phyloP scores from a whole-genome alignment of 2,329 filamentous ascomycete species.

The Phyllosticta citriasiana region DNA sequence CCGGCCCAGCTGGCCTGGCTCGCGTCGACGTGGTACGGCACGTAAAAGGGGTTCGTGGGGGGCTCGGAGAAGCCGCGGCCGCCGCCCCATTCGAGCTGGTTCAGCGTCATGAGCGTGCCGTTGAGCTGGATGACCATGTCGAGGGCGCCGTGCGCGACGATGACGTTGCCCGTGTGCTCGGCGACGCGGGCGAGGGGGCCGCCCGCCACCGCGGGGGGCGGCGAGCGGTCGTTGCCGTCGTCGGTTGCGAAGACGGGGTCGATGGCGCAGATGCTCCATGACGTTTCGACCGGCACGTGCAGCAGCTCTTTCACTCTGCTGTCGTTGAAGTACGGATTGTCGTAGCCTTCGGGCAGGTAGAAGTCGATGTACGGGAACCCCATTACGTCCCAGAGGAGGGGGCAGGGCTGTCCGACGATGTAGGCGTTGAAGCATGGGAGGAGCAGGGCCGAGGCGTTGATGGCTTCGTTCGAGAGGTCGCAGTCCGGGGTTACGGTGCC shows the following conservation, averaged over 20 bases:
- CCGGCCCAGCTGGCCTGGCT: background rate
- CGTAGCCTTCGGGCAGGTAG: slow-evolving; percentile 52
- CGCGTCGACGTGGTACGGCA: slow-evolving; percentile 1
- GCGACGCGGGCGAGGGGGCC: slow-evolving; percentile 19
- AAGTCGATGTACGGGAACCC: slow-evolving; percentile 55
- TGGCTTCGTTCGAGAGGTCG: slow-evolving; percentile 46
- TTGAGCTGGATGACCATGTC: slow-evolving; percentile 12
- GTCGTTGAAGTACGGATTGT: slow-evolving; percentile 56
- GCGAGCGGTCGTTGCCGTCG: slow-evolving; percentile 11
- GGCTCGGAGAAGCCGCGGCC: slow-evolving; percentile 11
- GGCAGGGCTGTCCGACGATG: slow-evolving; percentile 62
- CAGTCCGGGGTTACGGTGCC: slow-evolving; percentile 13
- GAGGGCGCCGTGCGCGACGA: slow-evolving; percentile 13
- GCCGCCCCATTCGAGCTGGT: slow-evolving; percentile 15
- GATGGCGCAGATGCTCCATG: slow-evolving; percentile 20
- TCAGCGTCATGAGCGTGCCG: slow-evolving; percentile 12
- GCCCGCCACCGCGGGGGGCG: slow-evolving; percentile 13
- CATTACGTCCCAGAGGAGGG: slow-evolving; percentile 57
- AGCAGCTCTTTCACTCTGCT: slow-evolving; percentile 29
- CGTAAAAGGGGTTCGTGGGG: slow-evolving; percentile 9
- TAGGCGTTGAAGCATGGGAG: slow-evolving; percentile 80
- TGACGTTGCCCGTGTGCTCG: slow-evolving; percentile 23
- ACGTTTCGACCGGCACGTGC: slow-evolving; percentile 21
- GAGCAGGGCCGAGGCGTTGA: slow-evolving; percentile 40
- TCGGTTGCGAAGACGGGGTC: slow-evolving; percentile 14